Evolutionary conservation across 495 filamentous ascomycete species (phyloP).

Genomic region (Aspergillus olivimuriae): DNA sequence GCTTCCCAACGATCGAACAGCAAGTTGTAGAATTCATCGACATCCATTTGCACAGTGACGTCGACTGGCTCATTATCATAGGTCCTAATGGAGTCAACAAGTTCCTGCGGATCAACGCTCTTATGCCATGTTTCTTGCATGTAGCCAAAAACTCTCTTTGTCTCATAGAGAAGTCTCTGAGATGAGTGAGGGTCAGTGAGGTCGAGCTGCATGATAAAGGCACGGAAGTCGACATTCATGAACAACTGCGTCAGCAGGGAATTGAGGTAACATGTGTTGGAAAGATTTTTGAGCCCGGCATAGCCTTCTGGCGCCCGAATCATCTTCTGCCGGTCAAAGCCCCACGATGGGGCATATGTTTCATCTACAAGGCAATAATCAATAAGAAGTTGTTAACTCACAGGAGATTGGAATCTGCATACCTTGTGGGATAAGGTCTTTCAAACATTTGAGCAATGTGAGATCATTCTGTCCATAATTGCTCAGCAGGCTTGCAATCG

Average conservation of each 20-base stretch:
- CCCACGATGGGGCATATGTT: constrained; percentile 48
- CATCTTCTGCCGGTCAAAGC: constrained; percentile 59
- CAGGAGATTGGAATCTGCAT: too few species aligned
- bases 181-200: constrained; percentile 45
- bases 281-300: constrained; percentile 79
- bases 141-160: constrained; percentile 71
- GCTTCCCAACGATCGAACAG: constrained; percentile 88
- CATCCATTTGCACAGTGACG: constrained; percentile 89
- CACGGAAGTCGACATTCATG: constrained; percentile 87
- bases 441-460: constrained; percentile 46
- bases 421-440: constrained; percentile 46
- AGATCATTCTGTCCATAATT: constrained; percentile 49
- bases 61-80: constrained; percentile 85
- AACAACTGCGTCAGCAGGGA: constrained; percentile 93
- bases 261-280: constrained; percentile 97
- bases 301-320: constrained; percentile 72
- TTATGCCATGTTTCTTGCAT: constrained; percentile 79
- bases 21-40: constrained; percentile 94
- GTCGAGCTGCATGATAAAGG: constrained; percentile 69
- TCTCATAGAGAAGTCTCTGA: constrained; percentile 67
- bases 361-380: too few species aligned
- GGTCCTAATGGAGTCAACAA: constrained; percentile 70
- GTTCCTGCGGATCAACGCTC: constrained; percentile 62
- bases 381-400: too few species aligned
- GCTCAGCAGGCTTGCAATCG: constrained; percentile 53